Conservation (phyloP, 2,329 filamentous ascomycete species). For the Pezicula carpinea region DNA sequence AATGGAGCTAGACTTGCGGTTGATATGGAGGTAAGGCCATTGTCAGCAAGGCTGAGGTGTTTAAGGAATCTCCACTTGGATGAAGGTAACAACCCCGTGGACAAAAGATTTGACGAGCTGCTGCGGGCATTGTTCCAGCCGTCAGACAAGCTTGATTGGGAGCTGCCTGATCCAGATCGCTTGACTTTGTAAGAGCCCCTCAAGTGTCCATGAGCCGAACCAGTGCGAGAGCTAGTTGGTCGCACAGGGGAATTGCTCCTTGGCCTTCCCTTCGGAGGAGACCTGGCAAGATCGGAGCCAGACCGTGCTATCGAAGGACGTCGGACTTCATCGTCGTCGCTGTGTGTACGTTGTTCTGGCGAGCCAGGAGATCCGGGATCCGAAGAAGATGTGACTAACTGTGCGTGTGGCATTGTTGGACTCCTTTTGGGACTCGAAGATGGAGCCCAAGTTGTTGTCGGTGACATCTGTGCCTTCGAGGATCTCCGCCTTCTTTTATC, state of each 20-base stretch:
- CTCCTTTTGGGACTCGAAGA: slow-evolving; percentile 55
- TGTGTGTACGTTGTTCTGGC: slow-evolving; percentile 28
- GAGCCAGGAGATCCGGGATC: slow-evolving; percentile 61
- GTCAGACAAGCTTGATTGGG: slow-evolving; percentile 72
- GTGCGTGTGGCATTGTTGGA: slow-evolving; percentile 58
- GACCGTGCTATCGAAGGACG: slow-evolving; percentile 22
- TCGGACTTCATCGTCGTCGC: slow-evolving; percentile 17
- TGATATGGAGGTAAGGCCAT: slow-evolving; percentile 77
- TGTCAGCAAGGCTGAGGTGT: slow-evolving; percentile 88
- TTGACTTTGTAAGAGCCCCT: slow-evolving; percentile 71
- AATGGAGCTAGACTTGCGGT: slow-evolving; percentile 74
- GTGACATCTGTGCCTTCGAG: slow-evolving; percentile 78
- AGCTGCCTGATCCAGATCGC: slow-evolving; percentile 88
- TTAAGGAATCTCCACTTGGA: slow-evolving; percentile 94
- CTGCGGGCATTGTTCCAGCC: slow-evolving; percentile 59
- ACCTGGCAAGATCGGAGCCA: slow-evolving; percentile 26
- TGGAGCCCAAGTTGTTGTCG: slow-evolving; percentile 64
- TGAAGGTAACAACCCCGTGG: slow-evolving; percentile 66
- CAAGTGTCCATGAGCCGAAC: slow-evolving; percentile 50
- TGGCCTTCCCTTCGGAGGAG: slow-evolving; percentile 39
- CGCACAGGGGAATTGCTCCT: slow-evolving; percentile 79
- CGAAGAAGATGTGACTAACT: slow-evolving; percentile 63
- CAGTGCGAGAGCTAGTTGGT: slow-evolving; percentile 69
- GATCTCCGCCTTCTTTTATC: slow-evolving; percentile 85
- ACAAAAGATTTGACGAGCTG: slow-evolving; percentile 74